phyloP scores from a whole-genome alignment of 345 rosid genomes.

The Brassica incana region DNA sequence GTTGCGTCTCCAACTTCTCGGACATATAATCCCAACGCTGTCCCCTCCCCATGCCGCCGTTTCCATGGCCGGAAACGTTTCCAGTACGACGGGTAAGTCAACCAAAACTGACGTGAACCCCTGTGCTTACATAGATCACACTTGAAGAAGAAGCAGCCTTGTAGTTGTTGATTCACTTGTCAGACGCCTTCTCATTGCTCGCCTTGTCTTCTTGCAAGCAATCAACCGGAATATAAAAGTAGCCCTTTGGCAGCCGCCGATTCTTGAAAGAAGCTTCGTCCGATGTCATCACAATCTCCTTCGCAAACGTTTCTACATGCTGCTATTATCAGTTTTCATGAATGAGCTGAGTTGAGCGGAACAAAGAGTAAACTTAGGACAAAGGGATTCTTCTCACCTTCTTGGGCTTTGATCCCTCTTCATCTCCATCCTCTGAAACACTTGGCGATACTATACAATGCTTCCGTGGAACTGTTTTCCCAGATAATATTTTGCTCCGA shows the following conservation, averaged over 20 bases:
- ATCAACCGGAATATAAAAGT: neutral
- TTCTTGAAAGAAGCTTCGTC: neutral
- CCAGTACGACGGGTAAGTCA: neutral
- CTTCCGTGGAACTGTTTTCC: neutral
- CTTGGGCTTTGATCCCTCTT: neutral
- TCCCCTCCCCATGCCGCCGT: neutral
- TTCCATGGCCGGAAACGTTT: neutral
- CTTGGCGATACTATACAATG: neutral
- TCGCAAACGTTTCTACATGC: neutral
- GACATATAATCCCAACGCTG: neutral
- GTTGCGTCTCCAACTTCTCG: neutral
- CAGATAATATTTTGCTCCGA: neutral
- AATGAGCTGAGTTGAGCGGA: neutral
- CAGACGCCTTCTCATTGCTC: neutral
- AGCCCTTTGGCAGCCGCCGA: neutral
- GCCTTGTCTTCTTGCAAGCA: neutral
- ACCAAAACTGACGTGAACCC: neutral
- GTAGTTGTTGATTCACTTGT: neutral
- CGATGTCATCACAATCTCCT: neutral
- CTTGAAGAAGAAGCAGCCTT: conserved; percentile 33
- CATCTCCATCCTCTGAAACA: neutral
- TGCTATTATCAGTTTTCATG: neutral
- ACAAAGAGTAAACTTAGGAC: neutral
- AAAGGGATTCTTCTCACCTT: neutral
- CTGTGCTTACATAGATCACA: neutral